These are phyloP conservation scores for Kalaharituber pfeilii DNA, from an alignment of 2,329 filamentous ascomycete species.

Conservation along the genomic window DNA sequence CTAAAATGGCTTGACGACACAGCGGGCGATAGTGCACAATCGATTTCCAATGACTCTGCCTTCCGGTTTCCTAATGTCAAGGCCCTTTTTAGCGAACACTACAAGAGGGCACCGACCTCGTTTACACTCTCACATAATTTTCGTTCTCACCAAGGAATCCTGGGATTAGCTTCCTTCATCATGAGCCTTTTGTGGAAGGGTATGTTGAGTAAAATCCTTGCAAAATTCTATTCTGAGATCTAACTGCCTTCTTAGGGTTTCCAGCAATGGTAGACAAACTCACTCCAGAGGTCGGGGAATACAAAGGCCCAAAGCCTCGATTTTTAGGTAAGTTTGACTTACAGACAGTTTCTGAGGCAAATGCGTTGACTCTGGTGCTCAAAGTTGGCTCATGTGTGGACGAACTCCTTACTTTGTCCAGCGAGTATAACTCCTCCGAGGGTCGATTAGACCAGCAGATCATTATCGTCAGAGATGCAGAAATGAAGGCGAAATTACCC, in stretches of 20 bases:
- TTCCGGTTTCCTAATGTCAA: slow-evolving; percentile 26
- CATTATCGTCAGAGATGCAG: slow-evolving; percentile 25
- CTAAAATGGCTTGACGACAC: not conserved
- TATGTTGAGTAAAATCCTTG: slow-evolving; percentile 1
- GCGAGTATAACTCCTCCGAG: slow-evolving; percentile 22
- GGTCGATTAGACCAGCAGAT: slow-evolving; percentile 27
- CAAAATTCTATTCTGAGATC: not conserved
- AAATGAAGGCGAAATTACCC: slow-evolving; percentile 18
- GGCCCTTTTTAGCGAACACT: slow-evolving; percentile 23
- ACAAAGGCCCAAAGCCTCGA: slow-evolving; percentile 22
- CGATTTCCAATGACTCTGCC: slow-evolving; percentile 25
- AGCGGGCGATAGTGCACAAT: slow-evolving; percentile 24
- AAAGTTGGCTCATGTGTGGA: slow-evolving; percentile 21
- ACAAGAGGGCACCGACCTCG: slow-evolving; percentile 8
- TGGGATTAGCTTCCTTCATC: slow-evolving; percentile 24
- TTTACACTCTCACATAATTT: slow-evolving; percentile 25
- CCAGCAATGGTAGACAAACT: slow-evolving; percentile 24
- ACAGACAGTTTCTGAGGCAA: slow-evolving; percentile 1
- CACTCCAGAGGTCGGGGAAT: slow-evolving; percentile 22
- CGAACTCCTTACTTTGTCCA: slow-evolving; percentile 18
- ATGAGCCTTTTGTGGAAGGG: slow-evolving; percentile 25
- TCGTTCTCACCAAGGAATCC: slow-evolving; percentile 26
- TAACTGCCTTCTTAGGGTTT: slow-evolving; percentile 8
- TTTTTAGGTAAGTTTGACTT: not conserved
- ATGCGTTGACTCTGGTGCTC: slow-evolving; percentile 5